Evolutionary conservation across 208 protist species (phyloP).

Genomic region (Leishmania tropica): DNA sequence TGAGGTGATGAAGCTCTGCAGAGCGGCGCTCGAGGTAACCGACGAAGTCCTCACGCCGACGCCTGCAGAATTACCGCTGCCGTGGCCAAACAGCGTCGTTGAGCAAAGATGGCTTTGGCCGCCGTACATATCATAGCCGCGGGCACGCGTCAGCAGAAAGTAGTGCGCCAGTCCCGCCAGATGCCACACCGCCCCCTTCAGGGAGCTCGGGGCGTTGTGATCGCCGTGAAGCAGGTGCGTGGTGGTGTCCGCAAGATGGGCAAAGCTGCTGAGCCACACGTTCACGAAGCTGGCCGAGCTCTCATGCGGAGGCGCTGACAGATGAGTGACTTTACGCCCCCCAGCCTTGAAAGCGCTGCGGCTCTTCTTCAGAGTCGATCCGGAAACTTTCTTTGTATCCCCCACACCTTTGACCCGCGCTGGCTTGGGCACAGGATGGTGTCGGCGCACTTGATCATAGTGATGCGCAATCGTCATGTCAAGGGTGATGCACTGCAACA

Average conservation of each 20-base stretch:
- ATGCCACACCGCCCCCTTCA: conserved; percentile 53
- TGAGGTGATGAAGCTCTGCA: conserved; percentile 25
- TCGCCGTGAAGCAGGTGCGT: conserved; percentile 47
- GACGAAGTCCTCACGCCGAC: not conserved
- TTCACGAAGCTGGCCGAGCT: conserved; percentile 21
- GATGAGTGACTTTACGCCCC: not conserved
- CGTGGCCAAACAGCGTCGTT: not conserved
- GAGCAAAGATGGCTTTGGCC: conserved; percentile 17
- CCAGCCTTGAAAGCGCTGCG: conserved; percentile 2
- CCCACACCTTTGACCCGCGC: not conserved
- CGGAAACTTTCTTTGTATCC: not conserved
- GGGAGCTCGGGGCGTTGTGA: conserved; percentile 36
- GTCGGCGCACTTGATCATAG: conserved; percentile 4
- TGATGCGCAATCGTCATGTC: conserved; percentile 29
- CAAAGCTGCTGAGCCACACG: conserved; percentile 52
- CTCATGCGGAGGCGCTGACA: not conserved
- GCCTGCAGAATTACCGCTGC: not conserved
- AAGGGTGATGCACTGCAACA: conserved; percentile 33
- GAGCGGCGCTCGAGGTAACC: conserved; percentile 4
- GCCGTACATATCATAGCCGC: conserved; percentile 33
- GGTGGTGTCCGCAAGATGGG: conserved; percentile 41
- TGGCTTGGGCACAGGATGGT: not conserved
- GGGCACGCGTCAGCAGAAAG: conserved; percentile 27
- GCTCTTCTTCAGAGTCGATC: conserved; percentile 5
- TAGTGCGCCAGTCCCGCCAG: conserved; percentile 56